These are phyloP conservation scores for Rhizopogon salebrosus DNA, from an alignment of 768 basidiomycete genomes.

Conservation along the genomic window DNA sequence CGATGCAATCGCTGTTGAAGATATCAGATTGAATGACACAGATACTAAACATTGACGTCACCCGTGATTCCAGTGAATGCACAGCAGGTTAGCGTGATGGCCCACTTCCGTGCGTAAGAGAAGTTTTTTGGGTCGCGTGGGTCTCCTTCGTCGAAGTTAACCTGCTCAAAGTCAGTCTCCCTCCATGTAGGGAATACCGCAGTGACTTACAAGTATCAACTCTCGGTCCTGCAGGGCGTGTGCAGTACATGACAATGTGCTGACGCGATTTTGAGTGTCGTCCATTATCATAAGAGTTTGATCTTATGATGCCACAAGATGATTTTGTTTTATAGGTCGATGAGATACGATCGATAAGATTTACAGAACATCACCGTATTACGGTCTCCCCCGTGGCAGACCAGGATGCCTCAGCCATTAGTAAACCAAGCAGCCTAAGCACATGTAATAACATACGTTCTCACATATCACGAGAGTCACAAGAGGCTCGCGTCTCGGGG, in stretches of 20 bases:
- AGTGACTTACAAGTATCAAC: conserved; percentile 10
- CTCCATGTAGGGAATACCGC: not conserved
- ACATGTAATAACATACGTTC: not conserved
- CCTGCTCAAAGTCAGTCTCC: conserved; percentile 12
- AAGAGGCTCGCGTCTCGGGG: not conserved
- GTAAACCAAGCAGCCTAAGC: not conserved
- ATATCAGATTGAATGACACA: not conserved
- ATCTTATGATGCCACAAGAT: not conserved
- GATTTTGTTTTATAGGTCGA: not conserved
- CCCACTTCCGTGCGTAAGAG: conserved; percentile 30
- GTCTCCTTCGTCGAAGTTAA: conserved; percentile 30
- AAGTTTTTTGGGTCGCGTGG: conserved; percentile 30
- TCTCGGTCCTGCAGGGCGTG: conserved; percentile 4
- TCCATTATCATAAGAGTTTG: not conserved
- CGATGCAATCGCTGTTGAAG: conserved; percentile 36
- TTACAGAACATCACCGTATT: not conserved
- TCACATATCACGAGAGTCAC: not conserved
- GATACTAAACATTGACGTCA: not conserved
- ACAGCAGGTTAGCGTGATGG: conserved; percentile 17
- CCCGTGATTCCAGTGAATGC: conserved; percentile 15
- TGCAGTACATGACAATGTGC: not conserved
- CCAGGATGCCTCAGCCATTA: not conserved
- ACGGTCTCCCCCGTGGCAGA: not conserved
- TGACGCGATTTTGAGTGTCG: not conserved
- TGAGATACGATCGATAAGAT: not conserved